Evolutionary conservation across 768 basidiomycete species (phyloP).

Genomic region (Tulasnella sp.): DNA sequence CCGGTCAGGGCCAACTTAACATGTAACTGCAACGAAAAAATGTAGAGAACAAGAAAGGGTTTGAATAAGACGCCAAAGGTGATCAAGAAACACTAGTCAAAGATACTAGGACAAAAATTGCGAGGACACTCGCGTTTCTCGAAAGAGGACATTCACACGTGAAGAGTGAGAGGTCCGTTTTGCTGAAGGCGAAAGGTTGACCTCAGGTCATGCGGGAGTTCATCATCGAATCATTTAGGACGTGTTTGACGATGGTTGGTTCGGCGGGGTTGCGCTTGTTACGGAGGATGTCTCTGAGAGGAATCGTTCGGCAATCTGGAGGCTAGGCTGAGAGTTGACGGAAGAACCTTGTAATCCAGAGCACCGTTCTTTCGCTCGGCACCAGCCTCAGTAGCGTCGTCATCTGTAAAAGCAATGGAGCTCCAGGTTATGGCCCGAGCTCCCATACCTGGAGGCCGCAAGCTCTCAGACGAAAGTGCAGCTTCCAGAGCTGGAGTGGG

Average conservation of each 20-base stretch:
- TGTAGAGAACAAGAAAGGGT: neutral
- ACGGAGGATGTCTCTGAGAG: neutral
- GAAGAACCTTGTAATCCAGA: neutral
- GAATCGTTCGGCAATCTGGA: neutral
- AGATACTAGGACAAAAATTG: neutral
- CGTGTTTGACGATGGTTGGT: neutral
- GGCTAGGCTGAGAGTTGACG: slow-evolving; percentile 6
- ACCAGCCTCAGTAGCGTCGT: neutral
- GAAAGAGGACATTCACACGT: neutral
- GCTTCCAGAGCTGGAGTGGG: neutral
- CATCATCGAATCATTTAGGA: neutral
- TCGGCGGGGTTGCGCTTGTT: neutral
- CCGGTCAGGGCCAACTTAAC: neutral
- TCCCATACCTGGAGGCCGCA: neutral
- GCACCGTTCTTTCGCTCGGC: neutral
- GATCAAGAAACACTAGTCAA: neutral
- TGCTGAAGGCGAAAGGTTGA: neutral
- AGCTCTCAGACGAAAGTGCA: neutral
- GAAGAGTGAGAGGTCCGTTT: neutral
- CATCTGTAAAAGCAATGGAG: neutral
- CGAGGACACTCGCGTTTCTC: neutral
- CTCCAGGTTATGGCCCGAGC: neutral
- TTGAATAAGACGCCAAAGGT: neutral
- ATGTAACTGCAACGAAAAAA: neutral
- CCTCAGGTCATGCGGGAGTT: neutral